phyloP scores from a whole-genome alignment of 2,329 filamentous ascomycete genomes.

The Metarhizium guizhouense region DNA sequence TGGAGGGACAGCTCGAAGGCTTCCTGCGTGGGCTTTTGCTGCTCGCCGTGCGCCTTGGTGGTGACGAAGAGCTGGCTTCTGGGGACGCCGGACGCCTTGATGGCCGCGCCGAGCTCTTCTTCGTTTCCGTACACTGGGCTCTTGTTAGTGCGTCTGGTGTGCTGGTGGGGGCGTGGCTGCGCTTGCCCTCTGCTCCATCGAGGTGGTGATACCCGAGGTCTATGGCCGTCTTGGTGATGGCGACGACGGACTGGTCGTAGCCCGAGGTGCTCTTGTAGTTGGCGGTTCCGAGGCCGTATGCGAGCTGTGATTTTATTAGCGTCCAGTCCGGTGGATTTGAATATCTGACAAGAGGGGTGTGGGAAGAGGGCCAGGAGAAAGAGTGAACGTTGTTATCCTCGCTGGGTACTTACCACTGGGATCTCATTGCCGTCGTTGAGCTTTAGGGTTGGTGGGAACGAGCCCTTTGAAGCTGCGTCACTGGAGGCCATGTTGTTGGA shows the following conservation, averaged over 20 bases:
- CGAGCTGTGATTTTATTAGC: constrained; percentile 38
- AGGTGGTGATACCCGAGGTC: constrained; percentile 62
- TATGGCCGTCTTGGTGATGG: constrained; percentile 51
- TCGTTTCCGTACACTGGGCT: constrained; percentile 55
- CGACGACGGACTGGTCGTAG: constrained; percentile 45
- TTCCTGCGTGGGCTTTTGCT: constrained; percentile 32
- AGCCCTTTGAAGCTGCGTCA: constrained; percentile 29
- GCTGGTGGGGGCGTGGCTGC: neutral
- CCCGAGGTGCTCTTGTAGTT: constrained; percentile 42
- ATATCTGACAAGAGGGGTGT: too few relatives aligned
- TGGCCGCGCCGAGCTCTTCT: constrained; percentile 60
- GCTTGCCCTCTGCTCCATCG: constrained; percentile 61
- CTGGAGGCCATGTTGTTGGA: constrained; percentile 1
- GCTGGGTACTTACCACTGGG: constrained; percentile 45
- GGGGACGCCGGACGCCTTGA: constrained; percentile 56
- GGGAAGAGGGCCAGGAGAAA: too few relatives aligned
- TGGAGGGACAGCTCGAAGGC: constrained; percentile 51
- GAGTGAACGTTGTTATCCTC: too few relatives aligned
- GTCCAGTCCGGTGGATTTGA: too few relatives aligned
- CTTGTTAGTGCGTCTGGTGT: neutral
- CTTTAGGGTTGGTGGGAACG: constrained; percentile 49
- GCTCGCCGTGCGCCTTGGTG: constrained; percentile 42
- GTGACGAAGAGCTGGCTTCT: constrained; percentile 61
- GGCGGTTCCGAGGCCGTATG: constrained; percentile 65
- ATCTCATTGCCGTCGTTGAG: constrained; percentile 68